phyloP scores from a whole-genome alignment of 176 grass and related monocot species.

The Juncus effusus region DNA sequence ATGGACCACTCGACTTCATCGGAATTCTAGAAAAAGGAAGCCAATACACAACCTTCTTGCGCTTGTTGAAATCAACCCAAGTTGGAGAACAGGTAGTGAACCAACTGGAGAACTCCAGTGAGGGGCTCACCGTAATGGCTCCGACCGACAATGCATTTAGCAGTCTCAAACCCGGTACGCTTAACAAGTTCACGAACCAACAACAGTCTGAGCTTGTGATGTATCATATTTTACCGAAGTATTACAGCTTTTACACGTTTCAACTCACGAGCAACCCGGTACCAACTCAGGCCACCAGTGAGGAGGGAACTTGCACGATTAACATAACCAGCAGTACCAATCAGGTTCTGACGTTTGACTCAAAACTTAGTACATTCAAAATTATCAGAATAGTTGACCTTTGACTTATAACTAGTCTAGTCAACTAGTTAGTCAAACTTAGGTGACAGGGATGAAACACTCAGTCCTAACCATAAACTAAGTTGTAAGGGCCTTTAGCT shows the following conservation, averaged over 20 bases:
- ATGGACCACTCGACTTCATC: slow-evolving; percentile 28
- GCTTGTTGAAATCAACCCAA: slow-evolving; percentile 50
- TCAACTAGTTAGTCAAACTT: too few species aligned
- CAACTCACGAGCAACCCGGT: slow-evolving; percentile 48
- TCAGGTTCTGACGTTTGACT: slow-evolving; percentile 11
- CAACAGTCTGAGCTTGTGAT: slow-evolving; percentile 43
- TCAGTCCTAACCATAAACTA: too few species aligned
- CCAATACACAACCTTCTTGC: slow-evolving; percentile 43
- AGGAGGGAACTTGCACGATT: slow-evolving; percentile 33
- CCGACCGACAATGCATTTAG: slow-evolving; percentile 39
- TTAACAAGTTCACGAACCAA: slow-evolving; percentile 42
- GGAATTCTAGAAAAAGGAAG: slow-evolving; percentile 40
- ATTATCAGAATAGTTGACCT: not conserved
- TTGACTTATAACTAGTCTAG: not conserved
- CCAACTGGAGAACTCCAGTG: slow-evolving; percentile 28
- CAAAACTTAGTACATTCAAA: not conserved
- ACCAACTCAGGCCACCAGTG: slow-evolving; percentile 37
- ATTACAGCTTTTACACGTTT: slow-evolving; percentile 41
- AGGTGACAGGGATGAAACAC: too few species aligned
- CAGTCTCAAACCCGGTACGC: slow-evolving; percentile 33
- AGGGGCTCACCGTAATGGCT: slow-evolving; percentile 39
- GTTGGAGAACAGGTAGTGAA: slow-evolving; percentile 38
- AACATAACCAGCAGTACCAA: slow-evolving; percentile 35
- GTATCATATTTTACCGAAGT: slow-evolving; percentile 49
- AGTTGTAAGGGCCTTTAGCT: too few species aligned